These are phyloP conservation scores for Fusarium keratoplasticum DNA, from an alignment of 2,329 filamentous ascomycete genomes.

Conservation along the genomic window DNA sequence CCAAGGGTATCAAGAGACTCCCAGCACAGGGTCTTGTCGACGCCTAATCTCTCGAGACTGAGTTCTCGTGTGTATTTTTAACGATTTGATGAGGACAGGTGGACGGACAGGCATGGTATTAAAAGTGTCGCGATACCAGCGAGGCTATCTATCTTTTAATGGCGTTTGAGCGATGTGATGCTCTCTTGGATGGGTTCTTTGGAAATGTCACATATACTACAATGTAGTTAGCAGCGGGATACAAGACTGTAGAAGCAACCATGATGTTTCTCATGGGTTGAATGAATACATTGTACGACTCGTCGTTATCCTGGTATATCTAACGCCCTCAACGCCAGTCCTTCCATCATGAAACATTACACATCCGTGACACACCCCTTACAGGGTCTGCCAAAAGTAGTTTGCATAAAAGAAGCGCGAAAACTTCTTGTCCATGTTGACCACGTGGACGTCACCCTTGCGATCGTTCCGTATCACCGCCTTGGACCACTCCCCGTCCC, in stretches of 20 bases:
- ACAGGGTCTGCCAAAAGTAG: conserved; percentile 94
- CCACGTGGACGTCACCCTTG: conserved; percentile 92
- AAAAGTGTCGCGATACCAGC: conserved; percentile 8
- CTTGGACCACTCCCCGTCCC: conserved; percentile 82
- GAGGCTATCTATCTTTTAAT: neutral
- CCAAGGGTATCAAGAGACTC: conserved; percentile 49
- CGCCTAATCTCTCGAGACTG: conserved; percentile 13
- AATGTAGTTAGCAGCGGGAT: neutral
- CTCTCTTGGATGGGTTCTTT: neutral
- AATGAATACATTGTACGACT: neutral
- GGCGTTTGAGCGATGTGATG: conserved; percentile 17
- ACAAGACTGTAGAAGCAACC: neutral
- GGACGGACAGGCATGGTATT: neutral
- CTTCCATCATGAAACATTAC: conserved; percentile 19
- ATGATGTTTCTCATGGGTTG: neutral
- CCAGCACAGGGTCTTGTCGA: conserved; percentile 33
- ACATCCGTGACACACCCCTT: neutral
- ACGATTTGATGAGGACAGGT: conserved; percentile 32
- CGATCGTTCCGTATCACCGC: conserved; percentile 86
- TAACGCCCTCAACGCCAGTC: conserved; percentile 33
- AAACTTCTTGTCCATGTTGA: conserved; percentile 94
- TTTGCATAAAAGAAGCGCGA: conserved; percentile 93
- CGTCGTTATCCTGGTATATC: conserved; percentile 31
- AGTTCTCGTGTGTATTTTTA: conserved; percentile 22
- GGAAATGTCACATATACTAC: neutral